These are phyloP conservation scores for Colletotrichum phormii DNA, from an alignment of 2,329 filamentous ascomycete genomes.

Conservation along the genomic window DNA sequence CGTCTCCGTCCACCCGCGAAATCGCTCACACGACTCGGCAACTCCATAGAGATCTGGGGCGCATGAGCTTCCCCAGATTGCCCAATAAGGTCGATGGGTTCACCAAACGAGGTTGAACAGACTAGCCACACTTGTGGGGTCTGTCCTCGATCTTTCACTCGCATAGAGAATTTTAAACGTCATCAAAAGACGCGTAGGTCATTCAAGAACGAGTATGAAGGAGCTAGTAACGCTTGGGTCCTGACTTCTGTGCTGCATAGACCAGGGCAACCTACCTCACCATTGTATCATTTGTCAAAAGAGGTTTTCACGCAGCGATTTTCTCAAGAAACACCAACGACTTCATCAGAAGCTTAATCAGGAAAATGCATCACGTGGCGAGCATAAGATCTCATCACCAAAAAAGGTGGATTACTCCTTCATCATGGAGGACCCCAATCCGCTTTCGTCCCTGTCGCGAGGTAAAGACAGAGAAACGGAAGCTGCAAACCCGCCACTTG, in stretches of 20 bases:
- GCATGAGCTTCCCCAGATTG: background rate
- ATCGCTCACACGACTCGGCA: background rate
- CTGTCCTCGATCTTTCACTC: constrained; percentile 12
- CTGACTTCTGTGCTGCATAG: background rate
- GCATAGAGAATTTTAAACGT: constrained; percentile 20
- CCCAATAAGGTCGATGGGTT: background rate
- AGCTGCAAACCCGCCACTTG: no score
- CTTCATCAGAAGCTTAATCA: background rate
- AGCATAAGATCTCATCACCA: background rate
- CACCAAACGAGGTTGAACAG: background rate
- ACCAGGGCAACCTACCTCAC: constrained; percentile 9
- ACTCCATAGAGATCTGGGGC: background rate
- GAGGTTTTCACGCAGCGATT: constrained; percentile 12
- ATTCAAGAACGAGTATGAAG: background rate
- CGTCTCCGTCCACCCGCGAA: constrained; percentile 11
- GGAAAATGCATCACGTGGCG: background rate
- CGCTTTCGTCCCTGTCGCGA: background rate
- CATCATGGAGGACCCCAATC: background rate
- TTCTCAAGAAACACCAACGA: constrained; percentile 19
- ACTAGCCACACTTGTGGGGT: background rate
- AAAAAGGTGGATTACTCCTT: background rate
- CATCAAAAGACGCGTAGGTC: constrained; percentile 26
- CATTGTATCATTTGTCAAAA: constrained; percentile 6
- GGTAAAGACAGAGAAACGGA: no score
- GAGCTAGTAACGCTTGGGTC: no score